Conservation (phyloP, 2,329 filamentous ascomycete species). For the Aspergillus viridinutans region DNA sequence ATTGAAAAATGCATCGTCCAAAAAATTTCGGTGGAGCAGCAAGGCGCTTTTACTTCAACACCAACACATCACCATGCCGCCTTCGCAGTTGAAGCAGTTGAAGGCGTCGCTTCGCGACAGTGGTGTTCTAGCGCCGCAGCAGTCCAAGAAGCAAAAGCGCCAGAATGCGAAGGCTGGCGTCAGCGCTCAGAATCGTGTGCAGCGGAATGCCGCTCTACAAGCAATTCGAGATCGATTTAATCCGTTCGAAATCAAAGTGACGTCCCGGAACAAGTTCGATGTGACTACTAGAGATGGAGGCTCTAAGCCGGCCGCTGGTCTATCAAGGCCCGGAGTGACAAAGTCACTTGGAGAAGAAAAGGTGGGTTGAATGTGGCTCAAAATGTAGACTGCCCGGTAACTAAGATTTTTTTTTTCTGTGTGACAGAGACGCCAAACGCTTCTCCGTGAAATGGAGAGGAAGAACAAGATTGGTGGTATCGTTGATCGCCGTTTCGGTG, state of each 20-base stretch:
- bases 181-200: conserved; percentile 68
- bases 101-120: conserved; percentile 87
- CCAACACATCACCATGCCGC: conserved; percentile 63
- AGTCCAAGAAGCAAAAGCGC: conserved; percentile 92
- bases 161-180: conserved; percentile 64
- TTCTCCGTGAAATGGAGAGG: conserved; percentile 84
- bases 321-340: conserved; percentile 74
- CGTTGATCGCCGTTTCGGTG: conserved; percentile 88
- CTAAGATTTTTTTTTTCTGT: conserved; percentile 7
- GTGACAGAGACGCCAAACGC: conserved; percentile 66
- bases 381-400: conserved; percentile 1
- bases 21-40: conserved; percentile 26
- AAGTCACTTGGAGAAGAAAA: conserved; percentile 84
- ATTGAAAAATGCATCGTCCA: conserved; percentile 8
- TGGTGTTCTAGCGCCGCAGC: conserved; percentile 83
- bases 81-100: conserved; percentile 92
- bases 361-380: conserved; percentile 43
- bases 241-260: conserved; percentile 88
- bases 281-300: conserved; percentile 62
- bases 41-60: conserved; percentile 11
- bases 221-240: conserved; percentile 95
- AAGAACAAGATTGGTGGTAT: conserved; percentile 91
- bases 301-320: conserved; percentile 50
- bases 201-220: conserved; percentile 72
- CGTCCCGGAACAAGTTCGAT: conserved; percentile 77